Conservation (phyloP, 495 filamentous ascomycete species). For the Penicillium flavigenum region DNA sequence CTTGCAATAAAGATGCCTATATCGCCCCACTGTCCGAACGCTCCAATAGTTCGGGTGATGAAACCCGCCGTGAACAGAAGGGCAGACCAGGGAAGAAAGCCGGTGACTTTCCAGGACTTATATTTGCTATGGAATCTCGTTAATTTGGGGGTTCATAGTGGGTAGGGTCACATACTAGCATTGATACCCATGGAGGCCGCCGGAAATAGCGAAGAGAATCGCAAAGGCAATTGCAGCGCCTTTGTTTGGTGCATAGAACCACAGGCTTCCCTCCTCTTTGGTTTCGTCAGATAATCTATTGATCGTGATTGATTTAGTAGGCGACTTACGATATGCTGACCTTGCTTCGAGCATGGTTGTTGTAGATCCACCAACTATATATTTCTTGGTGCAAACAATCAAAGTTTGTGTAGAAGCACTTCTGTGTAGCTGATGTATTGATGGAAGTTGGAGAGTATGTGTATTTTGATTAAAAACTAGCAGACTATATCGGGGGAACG, state of each 20-base stretch:
- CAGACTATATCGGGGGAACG: neutral
- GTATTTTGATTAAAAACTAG: neutral
- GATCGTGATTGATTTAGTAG: neutral
- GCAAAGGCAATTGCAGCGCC: conserved; percentile 67
- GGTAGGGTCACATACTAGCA: conserved; percentile 46
- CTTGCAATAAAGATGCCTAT: conserved; percentile 58
- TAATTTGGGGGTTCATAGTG: neutral
- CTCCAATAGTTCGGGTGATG: conserved; percentile 54
- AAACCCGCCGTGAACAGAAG: conserved; percentile 59
- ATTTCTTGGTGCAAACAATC: neutral
- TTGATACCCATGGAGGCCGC: conserved; percentile 59
- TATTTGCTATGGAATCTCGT: conserved; percentile 36
- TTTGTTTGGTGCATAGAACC: conserved; percentile 75
- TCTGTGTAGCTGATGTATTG: neutral
- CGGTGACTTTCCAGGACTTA: conserved; percentile 54
- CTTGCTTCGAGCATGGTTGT: conserved; percentile 21
- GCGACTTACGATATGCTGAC: conserved; percentile 21
- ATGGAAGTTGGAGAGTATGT: neutral
- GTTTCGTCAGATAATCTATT: conserved; percentile 20
- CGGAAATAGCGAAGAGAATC: conserved; percentile 61
- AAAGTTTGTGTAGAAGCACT: neutral
- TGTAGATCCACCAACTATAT: neutral
- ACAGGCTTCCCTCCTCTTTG: conserved; percentile 53
- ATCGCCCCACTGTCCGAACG: conserved; percentile 57
- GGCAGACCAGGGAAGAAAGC: conserved; percentile 52